Evolutionary conservation across 106 monocot species (phyloP), one percentile per base, ranked within the genome.

Genomic region (Dendrobium huoshanense): DNA sequence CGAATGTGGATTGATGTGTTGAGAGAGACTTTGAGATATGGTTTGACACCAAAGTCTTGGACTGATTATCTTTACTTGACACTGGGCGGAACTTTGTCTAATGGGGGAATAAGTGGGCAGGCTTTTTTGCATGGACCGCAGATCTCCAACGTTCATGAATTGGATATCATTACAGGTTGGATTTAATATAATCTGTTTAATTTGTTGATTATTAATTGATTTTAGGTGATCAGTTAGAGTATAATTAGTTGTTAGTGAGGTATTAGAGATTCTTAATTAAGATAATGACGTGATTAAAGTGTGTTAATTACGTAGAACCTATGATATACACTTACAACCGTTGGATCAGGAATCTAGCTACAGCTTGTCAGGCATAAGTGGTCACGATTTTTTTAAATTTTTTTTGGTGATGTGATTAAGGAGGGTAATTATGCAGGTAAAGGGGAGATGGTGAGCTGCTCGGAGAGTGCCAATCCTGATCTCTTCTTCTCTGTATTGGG

Each of bases 51-150:
- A 25, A 73, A 55, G 42, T 85, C 87, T 67, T 91, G 92, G 92
- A 88, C 86, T 10, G 89, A 89, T 27, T 89, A 89, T 49, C 73
- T 89, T 51, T 61, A 84, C 42, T 48, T 89, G 40, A 88, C 93
- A 9, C 85, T 93, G 22, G 93, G 88, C 24, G 93, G 93, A 11
- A 93, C 93, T 41, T 88, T 93, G 2, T 93, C 93, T 2, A 83
- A 85, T 41, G 93, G 79, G 19, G 90, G 93, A 17, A 55, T 90
- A 44, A 85, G 93, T 67, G 93, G 93, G 15, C 93, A 93, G 83
- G 79, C 87, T 17, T 93, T 87, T 85, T 78, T 75, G 31, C 75
- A 85, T 47, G 93, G 93, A 41, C 93, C 93, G 1, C 93, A 93
- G 85, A 93, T 93, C 55, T 67, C 90, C 72, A 87, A 90, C 59